Evolutionary conservation across 164 flowering plant species (phyloP), one percentile per base, ranked within the genome.

Genomic region (Dillenia turbinata): DNA sequence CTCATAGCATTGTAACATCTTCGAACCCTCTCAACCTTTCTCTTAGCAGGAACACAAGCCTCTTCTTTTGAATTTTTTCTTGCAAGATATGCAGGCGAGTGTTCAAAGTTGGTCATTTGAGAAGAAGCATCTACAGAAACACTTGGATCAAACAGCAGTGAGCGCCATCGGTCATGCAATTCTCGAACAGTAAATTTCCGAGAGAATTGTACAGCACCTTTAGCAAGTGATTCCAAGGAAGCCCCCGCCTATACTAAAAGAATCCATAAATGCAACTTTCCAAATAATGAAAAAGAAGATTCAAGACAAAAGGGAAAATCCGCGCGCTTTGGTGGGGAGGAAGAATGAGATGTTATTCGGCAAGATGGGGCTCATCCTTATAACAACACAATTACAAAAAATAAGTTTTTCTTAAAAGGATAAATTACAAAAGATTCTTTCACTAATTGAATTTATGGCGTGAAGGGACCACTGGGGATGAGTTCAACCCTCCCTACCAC

Each of bases 171-270:
- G 54, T 89, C 87, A 73, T 79, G 83, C 64, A 94, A 63, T 67
- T 94, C 93, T 66, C 70, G 65, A 64, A 89, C 59, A 13, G 87
- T 79, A 74, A 71, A 91, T 67, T 77, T 79, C 11, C 80, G 79
- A 57, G 97, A 89, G 83, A 94, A 94, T 47, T 66, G 79, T 43
- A 89, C 95, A 12, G 92, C 96, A 46, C 99, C 97, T 80, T 88
- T 94, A 33, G 96, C 96, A 71, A 94, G 96, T 57, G 96, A 80
- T 71, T 94, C 99, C 73, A 91, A 73, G 12, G 99, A 91, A 66
- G 97, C 95, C 53, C 97, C 97, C 40, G 85, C 86, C 98, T 94
- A 74, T 66, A 58, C 61, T 15, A 66, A 11, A 50, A 65, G 44
- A 33, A 54, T 1, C 56, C 15, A 56, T 8, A 12, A 59, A 60